These are phyloP conservation scores for Solanum aculeatissimum DNA, from an alignment of 305 asterid genomes.

Conservation along the genomic window DNA sequence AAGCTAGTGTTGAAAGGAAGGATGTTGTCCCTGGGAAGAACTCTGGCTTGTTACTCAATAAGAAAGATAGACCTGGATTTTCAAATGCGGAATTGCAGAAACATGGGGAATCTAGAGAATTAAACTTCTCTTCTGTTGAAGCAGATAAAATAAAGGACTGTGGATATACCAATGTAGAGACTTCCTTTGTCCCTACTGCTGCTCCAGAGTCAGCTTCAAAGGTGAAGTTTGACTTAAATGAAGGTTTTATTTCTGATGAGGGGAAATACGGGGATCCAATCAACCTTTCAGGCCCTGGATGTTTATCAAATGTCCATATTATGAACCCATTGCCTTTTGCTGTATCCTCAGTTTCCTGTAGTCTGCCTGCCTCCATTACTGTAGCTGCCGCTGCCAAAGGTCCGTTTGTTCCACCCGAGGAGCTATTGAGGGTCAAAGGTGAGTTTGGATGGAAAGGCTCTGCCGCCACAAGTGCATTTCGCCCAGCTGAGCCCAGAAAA, in stretches of 20 bases:
- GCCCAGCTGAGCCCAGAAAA: constrained; percentile 92
- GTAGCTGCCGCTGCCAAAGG: constrained; percentile 85
- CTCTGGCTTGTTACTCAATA: neutral
- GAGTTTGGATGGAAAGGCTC: constrained; percentile 95
- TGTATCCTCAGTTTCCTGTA: constrained; percentile 23
- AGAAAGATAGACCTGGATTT: constrained; percentile 6
- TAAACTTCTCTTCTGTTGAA: constrained; percentile 8
- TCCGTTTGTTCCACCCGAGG: constrained; percentile 74
- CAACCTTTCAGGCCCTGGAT: constrained; percentile 9
- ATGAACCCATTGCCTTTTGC: constrained; percentile 31
- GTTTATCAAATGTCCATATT: constrained; percentile 26
- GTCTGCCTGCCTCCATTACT: constrained; percentile 57
- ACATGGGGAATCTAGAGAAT: constrained; percentile 15
- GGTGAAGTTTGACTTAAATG: constrained; percentile 74
- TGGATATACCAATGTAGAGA: constrained; percentile 11
- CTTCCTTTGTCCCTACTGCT: constrained; percentile 22
- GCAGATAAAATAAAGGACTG: constrained; percentile 19
- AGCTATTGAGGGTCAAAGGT: constrained; percentile 60
- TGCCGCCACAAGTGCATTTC: constrained; percentile 93
- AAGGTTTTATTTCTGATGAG: constrained; percentile 60
- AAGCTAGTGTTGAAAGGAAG: neutral
- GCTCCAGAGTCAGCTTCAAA: constrained; percentile 27
- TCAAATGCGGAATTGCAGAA: constrained; percentile 14
- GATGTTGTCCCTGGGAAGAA: neutral
- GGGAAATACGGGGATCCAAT: constrained; percentile 48